Conservation (phyloP, 2,329 filamentous ascomycete species). For the Claviceps sp. region DNA sequence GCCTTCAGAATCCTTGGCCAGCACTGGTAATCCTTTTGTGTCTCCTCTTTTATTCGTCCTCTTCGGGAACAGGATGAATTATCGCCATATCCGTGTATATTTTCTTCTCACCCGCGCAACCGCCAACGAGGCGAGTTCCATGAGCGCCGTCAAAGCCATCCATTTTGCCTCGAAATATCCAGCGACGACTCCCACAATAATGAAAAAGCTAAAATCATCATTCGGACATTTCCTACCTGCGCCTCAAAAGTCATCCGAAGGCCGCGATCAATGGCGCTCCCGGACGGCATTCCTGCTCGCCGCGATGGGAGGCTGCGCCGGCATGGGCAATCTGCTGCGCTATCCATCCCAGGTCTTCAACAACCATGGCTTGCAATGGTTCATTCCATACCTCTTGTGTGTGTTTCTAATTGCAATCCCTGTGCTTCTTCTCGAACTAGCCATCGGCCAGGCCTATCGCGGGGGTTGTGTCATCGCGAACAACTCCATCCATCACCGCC, state of each 20-base stretch:
- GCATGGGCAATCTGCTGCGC: conserved; percentile 43
- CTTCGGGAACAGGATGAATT: not conserved
- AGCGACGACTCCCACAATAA: not conserved
- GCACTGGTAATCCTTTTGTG: not conserved
- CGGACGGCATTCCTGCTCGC: conserved; percentile 41
- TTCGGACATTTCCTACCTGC: not conserved
- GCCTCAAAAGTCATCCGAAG: conserved; percentile 18
- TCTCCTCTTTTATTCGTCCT: not conserved
- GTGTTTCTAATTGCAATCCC: conserved; percentile 44
- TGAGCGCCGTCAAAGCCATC: not conserved
- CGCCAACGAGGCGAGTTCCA: not conserved
- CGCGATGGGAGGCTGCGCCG: conserved; percentile 44
- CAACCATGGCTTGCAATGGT: conserved; percentile 47
- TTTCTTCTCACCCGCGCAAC: not conserved
- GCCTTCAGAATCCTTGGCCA: not conserved
- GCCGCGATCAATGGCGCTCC: conserved; percentile 41
- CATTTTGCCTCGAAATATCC: not conserved
- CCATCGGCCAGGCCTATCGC: conserved; percentile 55
- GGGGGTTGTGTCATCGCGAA: conserved; percentile 41
- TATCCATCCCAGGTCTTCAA: conserved; percentile 47
- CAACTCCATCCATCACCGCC: conserved; percentile 36
- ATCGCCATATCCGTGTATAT: not conserved
- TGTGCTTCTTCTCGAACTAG: conserved; percentile 43
- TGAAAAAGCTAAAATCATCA: not conserved
- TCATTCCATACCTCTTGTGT: conserved; percentile 42